These are phyloP conservation scores for Fusarium agapanthi DNA, from an alignment of 2,329 filamentous ascomycete genomes.

Conservation along the genomic window DNA sequence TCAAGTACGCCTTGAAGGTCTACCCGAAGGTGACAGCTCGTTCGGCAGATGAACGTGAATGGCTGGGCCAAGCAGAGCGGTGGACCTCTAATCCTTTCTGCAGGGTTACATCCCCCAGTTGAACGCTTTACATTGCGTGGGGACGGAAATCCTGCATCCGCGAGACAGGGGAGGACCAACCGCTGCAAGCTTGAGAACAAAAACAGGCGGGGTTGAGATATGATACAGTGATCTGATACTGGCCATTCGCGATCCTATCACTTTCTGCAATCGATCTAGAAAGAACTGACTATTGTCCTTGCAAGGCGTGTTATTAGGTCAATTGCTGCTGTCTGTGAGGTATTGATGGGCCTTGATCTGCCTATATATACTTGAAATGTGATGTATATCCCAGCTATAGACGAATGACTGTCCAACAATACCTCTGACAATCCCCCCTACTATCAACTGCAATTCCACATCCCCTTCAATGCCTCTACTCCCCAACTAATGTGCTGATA, in stretches of 20 bases:
- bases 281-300: fast-evolving
- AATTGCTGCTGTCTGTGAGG: fast-evolving
- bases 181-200: fast-evolving
- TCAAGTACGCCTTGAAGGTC: too few relatives aligned
- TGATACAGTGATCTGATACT: background rate
- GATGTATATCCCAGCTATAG: background rate
- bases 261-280: fast-evolving
- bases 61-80: background rate
- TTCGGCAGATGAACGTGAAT: background rate
- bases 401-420: fast-evolving
- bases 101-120: background rate
- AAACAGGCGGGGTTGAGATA: background rate
- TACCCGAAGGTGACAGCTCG: background rate
- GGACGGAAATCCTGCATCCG: background rate
- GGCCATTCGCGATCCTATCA: fast-evolving
- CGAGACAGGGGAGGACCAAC: background rate
- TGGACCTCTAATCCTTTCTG: background rate
- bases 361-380: fast-evolving
- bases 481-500: too few relatives aligned
- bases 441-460: too few relatives aligned
- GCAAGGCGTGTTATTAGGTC: fast-evolving
- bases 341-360: fast-evolving
- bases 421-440: fast-evolving
- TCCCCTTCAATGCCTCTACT: fast-evolving
- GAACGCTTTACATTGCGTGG: too few relatives aligned